These are phyloP conservation scores for Immersiporthe knoxdaviesiana DNA, from an alignment of 2,329 filamentous ascomycete genomes.

Conservation along the genomic window DNA sequence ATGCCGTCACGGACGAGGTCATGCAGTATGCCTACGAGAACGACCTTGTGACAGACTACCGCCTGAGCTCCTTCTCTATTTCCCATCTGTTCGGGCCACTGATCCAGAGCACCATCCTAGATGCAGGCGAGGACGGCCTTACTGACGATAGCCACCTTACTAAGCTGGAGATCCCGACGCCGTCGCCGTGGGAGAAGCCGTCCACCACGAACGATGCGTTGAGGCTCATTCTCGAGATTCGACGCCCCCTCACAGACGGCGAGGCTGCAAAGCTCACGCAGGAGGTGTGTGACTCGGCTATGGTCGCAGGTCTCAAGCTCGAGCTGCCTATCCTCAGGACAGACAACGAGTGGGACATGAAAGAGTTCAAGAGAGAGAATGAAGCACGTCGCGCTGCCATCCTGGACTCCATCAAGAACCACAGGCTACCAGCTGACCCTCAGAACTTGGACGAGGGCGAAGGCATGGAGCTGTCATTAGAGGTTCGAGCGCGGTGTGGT, in stretches of 20 bases:
- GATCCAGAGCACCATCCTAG: conserved; percentile 19
- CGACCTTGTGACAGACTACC: conserved; percentile 19
- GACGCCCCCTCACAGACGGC: conserved; percentile 15
- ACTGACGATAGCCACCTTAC: conserved; percentile 20
- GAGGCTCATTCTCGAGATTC: conserved; percentile 16
- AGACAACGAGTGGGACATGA: conserved; percentile 34
- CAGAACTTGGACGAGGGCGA: conserved; percentile 33
- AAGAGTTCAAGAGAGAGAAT: conserved; percentile 27
- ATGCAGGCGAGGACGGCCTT: conserved; percentile 15
- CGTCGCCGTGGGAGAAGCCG: neutral
- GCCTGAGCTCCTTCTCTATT: conserved; percentile 25
- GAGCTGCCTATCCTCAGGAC: conserved; percentile 34
- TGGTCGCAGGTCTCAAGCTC: conserved; percentile 29
- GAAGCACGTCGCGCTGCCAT: conserved; percentile 22
- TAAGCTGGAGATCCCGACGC: conserved; percentile 9
- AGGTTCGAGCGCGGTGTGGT: conserved; percentile 9
- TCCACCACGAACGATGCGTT: conserved; percentile 6
- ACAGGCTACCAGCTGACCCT: conserved; percentile 35
- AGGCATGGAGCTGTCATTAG: conserved; percentile 34
- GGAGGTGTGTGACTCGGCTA: conserved; percentile 10
- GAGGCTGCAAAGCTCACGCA: conserved; percentile 16
- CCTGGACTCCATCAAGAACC: conserved; percentile 26
- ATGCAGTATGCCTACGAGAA: conserved; percentile 27
- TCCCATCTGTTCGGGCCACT: conserved; percentile 17
- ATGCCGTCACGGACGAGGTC: neutral